Evolutionary conservation across 441 rosid genomes (phyloP).

Genomic region (Hura crepitans): DNA sequence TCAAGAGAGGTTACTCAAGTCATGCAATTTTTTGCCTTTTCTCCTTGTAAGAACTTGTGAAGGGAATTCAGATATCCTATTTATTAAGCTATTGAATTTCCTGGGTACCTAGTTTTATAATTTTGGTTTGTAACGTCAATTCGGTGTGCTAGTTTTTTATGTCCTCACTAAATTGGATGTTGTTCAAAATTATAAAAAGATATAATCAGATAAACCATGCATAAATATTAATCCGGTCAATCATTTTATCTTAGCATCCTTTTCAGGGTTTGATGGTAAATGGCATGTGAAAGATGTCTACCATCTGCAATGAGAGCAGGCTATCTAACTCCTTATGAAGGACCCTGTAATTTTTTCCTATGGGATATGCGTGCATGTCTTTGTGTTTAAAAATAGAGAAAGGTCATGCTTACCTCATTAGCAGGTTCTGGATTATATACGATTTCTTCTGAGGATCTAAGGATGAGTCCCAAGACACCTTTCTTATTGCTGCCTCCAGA

Average conservation of each 20-base stretch:
- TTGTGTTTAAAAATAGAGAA: constrained; percentile 8
- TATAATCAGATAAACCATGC: neutral
- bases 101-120: neutral
- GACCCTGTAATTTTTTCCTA: neutral
- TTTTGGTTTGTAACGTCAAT: neutral
- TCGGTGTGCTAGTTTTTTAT: neutral
- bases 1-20: neutral
- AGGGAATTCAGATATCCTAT: neutral
- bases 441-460: constrained; percentile 61
- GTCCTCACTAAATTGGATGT: neutral
- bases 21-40: neutral
- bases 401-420: constrained; percentile 57
- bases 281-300: neutral
- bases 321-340: neutral
- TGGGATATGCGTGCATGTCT: neutral
- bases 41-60: neutral
- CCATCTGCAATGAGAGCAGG: neutral
- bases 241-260: neutral
- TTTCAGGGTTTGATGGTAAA: neutral
- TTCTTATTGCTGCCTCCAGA: constrained; percentile 55
- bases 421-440: constrained; percentile 62
- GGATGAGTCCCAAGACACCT: constrained; percentile 69
- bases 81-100: neutral
- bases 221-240: neutral
- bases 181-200: neutral